Conservation (phyloP, 176 grass and related monocot genomes). For the Phragmites australis region DNA sequence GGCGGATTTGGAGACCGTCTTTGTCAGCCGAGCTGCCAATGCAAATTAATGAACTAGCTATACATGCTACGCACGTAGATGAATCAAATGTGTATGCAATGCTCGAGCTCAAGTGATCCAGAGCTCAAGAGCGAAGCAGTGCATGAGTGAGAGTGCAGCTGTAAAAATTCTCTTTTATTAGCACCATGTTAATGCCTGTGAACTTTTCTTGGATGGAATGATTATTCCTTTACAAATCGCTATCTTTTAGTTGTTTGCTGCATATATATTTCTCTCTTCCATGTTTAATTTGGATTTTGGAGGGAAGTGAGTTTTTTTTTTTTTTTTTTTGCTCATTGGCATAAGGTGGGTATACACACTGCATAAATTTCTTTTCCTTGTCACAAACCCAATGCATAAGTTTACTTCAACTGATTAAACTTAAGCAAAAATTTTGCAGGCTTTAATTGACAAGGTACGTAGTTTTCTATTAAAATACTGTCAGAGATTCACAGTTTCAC, state of each 20-base stretch:
- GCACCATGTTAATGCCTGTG: constrained; percentile 21
- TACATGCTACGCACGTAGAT: not conserved
- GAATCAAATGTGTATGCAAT: not conserved
- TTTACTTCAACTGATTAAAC: not conserved
- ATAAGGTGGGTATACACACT: not conserved
- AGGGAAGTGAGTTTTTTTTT: not conserved
- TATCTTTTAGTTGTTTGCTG: not conserved
- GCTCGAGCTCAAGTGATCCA: constrained; percentile 24
- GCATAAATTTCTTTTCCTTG: too few relatives aligned
- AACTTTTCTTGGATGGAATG: not conserved
- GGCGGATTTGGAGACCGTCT: constrained; percentile 48
- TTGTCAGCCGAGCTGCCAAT: constrained; percentile 35
- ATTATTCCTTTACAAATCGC: not conserved
- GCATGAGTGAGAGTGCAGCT: constrained; percentile 8
- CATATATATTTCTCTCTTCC: not conserved
- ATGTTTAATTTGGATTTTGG: not conserved
- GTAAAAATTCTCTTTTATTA: constrained; percentile 35
- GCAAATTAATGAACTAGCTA: constrained; percentile 20
- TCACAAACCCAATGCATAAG: too few relatives aligned
- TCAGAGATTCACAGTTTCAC: not conserved
- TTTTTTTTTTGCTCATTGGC: not conserved
- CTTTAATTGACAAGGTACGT: not conserved
- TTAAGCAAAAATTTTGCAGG: not conserved
- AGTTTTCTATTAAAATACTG: not conserved
- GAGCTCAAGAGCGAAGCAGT: not conserved